A percentile compares a stretch with the other conserved stretches of the same genome.
Conservation (phyloP, 1,139 yeast genomes). For the Hyphopichia wangnamkhiaoensis region DNA sequence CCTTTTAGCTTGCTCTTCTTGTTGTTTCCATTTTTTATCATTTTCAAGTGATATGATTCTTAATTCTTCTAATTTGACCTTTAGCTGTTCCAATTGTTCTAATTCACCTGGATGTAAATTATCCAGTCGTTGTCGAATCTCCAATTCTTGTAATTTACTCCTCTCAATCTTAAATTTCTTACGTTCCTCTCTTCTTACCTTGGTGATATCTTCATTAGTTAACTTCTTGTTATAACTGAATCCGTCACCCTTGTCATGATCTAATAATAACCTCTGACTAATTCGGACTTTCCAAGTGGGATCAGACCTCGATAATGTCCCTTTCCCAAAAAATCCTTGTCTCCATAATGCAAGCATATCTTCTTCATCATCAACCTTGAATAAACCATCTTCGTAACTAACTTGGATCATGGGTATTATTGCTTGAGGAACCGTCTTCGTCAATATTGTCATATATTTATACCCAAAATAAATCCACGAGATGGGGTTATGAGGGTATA, state of each 20-base stretch:
- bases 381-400: constrained; percentile 31
- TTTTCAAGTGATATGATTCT: constrained; percentile 14
- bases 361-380: constrained; percentile 43
- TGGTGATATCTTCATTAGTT: constrained; percentile 76
- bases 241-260: constrained; percentile 21
- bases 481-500: constrained; percentile 58
- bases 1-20: background rate
- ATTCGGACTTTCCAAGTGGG: constrained; percentile 85
- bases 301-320: constrained; percentile 83
- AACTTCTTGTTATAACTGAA: constrained; percentile 22
- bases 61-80: constrained; percentile 22
- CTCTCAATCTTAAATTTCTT: constrained; percentile 66
- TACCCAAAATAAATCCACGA: constrained; percentile 54
- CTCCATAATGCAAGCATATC: constrained; percentile 72
- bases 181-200: constrained; percentile 70
- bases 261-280: constrained; percentile 43
- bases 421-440: constrained; percentile 29
- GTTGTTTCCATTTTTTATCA: constrained; percentile 9
- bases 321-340: constrained; percentile 93
- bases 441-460: constrained; percentile 25
- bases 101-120: constrained; percentile 25
- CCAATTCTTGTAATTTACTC: constrained; percentile 37
- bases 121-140: constrained; percentile 28
- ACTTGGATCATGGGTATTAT: constrained; percentile 23
- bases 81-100: constrained; percentile 27